Evolutionary conservation across 495 filamentous ascomycete genomes (phyloP).

Genomic region (Penicillium fimorum): DNA sequence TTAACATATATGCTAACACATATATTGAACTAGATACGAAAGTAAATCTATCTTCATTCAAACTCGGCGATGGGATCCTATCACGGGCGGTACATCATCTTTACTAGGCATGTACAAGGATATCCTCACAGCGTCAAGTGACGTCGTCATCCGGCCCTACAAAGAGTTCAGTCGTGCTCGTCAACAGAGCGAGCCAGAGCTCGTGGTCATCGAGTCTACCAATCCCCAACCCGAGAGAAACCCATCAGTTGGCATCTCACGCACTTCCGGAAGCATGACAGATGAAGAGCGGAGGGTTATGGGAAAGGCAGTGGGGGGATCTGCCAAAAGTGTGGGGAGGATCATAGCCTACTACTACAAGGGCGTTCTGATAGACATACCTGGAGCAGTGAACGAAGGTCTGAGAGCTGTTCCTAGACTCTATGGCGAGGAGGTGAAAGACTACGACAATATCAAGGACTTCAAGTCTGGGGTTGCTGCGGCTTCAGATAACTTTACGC

Average conservation of each 20-base stretch:
- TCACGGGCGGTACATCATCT: slow-evolving; percentile 47
- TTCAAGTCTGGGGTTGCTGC: slow-evolving; percentile 37
- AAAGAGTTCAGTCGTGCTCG: slow-evolving; percentile 25
- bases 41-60: slow-evolving; percentile 35
- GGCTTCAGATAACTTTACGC: slow-evolving; percentile 57
- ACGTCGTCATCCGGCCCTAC: slow-evolving; percentile 37
- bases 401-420: slow-evolving; percentile 82
- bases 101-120: slow-evolving; percentile 23
- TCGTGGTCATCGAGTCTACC: slow-evolving; percentile 7
- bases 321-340: slow-evolving; percentile 36
- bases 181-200: slow-evolving; percentile 5
- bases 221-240: background rate
- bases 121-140: slow-evolving; percentile 29
- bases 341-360: slow-evolving; percentile 34
- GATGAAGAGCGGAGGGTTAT: slow-evolving; percentile 12
- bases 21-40: slow-evolving; percentile 17
- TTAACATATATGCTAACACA: background rate
- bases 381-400: slow-evolving; percentile 72
- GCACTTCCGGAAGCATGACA: background rate
- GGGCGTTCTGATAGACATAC: slow-evolving; percentile 59
- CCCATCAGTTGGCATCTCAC: background rate
- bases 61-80: slow-evolving; percentile 41
- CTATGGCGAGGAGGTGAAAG: slow-evolving; percentile 59
- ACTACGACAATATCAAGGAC: slow-evolving; percentile 33
- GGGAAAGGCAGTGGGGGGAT: slow-evolving; percentile 27